These are phyloP conservation scores for Phylloporus rhodoxanthus DNA, from an alignment of 768 basidiomycete genomes.

Conservation along the genomic window DNA sequence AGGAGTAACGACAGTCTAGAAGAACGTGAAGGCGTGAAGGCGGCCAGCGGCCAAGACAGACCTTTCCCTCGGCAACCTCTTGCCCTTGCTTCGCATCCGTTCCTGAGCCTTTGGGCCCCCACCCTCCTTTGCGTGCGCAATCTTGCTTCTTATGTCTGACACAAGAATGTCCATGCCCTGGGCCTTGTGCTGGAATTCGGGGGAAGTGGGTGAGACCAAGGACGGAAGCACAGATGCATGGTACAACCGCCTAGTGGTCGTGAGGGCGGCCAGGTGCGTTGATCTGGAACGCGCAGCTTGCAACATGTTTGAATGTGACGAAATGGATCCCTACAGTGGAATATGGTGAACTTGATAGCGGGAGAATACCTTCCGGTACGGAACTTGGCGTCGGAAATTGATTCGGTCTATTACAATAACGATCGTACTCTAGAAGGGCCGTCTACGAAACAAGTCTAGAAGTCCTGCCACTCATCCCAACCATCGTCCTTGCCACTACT, in stretches of 20 bases:
- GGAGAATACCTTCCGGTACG: conserved; percentile 10
- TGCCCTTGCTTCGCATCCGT: conserved; percentile 71
- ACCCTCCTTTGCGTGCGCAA: conserved; percentile 56
- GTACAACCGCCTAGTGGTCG: conserved; percentile 36
- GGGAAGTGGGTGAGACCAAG: conserved; percentile 57
- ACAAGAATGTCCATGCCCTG: conserved; percentile 68
- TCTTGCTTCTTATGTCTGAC: conserved; percentile 54
- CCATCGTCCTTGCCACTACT: conserved; percentile 36
- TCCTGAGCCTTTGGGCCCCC: conserved; percentile 72
- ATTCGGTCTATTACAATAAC: conserved; percentile 4
- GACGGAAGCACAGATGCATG: conserved; percentile 75
- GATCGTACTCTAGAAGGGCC: neutral
- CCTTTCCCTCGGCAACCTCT: conserved; percentile 82
- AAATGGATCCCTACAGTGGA: neutral
- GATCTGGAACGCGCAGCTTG: conserved; percentile 14
- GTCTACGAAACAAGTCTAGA: conserved; percentile 36
- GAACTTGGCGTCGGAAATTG: conserved; percentile 18
- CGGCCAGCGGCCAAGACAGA: conserved; percentile 22
- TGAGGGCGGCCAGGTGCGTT: neutral
- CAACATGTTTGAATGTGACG: conserved; percentile 15
- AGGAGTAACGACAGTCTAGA: conserved; percentile 64
- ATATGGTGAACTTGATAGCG: neutral
- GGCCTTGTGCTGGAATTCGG: conserved; percentile 65
- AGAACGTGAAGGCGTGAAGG: conserved; percentile 1
- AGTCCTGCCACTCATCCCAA: conserved; percentile 82